phyloP scores from a whole-genome alignment of 441 rosid genomes.

The Croton laevigatus region DNA sequence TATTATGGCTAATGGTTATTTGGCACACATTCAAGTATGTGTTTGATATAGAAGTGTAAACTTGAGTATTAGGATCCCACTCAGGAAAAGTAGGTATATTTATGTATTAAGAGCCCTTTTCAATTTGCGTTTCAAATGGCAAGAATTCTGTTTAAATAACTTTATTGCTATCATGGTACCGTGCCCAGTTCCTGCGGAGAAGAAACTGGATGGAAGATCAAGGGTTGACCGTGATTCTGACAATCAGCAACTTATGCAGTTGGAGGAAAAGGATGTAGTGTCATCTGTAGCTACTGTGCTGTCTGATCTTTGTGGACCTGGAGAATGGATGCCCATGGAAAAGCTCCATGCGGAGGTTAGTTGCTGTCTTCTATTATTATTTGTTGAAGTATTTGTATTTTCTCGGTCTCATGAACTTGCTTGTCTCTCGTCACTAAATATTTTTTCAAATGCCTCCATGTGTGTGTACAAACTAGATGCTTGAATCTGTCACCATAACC shows the following conservation, averaged over 20 bases:
- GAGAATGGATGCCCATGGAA: slow-evolving; percentile 99
- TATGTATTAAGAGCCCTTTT: no score
- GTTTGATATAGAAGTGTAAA: no score
- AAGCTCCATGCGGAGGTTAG: slow-evolving; percentile 83
- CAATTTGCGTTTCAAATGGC: not conserved
- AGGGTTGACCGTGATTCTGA: slow-evolving; percentile 86
- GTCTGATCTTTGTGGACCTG: slow-evolving; percentile 96
- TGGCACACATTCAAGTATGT: no score
- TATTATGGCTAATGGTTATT: no score
- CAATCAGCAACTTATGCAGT: slow-evolving; percentile 78
- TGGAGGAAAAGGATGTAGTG: slow-evolving; percentile 95
- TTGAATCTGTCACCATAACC: not conserved
- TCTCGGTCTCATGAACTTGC: not conserved
- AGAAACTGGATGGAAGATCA: slow-evolving; percentile 71
- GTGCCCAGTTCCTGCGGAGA: slow-evolving; percentile 47
- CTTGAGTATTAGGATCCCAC: no score
- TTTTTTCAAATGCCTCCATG: not conserved
- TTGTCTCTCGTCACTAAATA: not conserved
- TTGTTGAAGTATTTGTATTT: not conserved
- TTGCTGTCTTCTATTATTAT: not conserved
- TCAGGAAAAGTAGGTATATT: no score
- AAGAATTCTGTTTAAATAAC: slow-evolving; percentile 8
- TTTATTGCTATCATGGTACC: slow-evolving; percentile 23
- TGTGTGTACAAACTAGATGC: not conserved
- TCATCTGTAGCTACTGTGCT: slow-evolving; percentile 98